A percentile compares a stretch with the other conserved stretches of the same genome.
Evolutionary conservation across 2,329 filamentous ascomycete genomes (phyloP).

Genomic region (Gremmenia infestans): DNA sequence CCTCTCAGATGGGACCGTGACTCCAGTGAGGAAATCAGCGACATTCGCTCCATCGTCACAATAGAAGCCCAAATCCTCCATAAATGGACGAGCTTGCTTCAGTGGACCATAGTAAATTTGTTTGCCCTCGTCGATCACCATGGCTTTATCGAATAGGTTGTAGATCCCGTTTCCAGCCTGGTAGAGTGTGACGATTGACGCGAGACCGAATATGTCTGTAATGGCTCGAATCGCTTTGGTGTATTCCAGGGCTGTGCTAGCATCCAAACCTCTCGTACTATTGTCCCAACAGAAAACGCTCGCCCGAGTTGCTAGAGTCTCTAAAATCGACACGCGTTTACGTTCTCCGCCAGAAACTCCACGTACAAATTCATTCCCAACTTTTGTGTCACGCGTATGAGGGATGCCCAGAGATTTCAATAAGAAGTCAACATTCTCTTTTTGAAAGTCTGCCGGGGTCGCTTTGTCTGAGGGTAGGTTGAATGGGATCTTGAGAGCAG

Average conservation of each 20-base stretch:
- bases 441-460: slow-evolving; percentile 41
- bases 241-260: slow-evolving; percentile 62
- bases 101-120: slow-evolving; percentile 61
- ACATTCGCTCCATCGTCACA: slow-evolving; percentile 58
- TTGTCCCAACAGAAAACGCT: slow-evolving; percentile 63
- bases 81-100: slow-evolving; percentile 55
- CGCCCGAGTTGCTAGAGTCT: slow-evolving; percentile 33
- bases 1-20: slow-evolving; percentile 53
- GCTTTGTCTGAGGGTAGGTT: slow-evolving; percentile 40
- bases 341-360: slow-evolving; percentile 58
- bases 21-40: slow-evolving; percentile 58
- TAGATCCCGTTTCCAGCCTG: slow-evolving; percentile 68
- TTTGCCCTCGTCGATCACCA: slow-evolving; percentile 62
- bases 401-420: slow-evolving; percentile 40
- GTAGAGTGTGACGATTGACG: slow-evolving; percentile 61
- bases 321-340: slow-evolving; percentile 57
- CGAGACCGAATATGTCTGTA: slow-evolving; percentile 56
- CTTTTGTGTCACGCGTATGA: slow-evolving; percentile 51
- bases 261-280: slow-evolving; percentile 60
- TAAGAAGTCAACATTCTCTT: slow-evolving; percentile 28
- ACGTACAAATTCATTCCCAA: slow-evolving; percentile 55
- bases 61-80: slow-evolving; percentile 60
- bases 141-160: slow-evolving; percentile 64
- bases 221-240: slow-evolving; percentile 56
- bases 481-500: slow-evolving; percentile 51